Percentiles rank a stretch among this genome's conserved stretches.
These are phyloP conservation scores for Trichoderma sp. DNA, from an alignment of 2,329 filamentous ascomycete genomes.

Conservation along the genomic window DNA sequence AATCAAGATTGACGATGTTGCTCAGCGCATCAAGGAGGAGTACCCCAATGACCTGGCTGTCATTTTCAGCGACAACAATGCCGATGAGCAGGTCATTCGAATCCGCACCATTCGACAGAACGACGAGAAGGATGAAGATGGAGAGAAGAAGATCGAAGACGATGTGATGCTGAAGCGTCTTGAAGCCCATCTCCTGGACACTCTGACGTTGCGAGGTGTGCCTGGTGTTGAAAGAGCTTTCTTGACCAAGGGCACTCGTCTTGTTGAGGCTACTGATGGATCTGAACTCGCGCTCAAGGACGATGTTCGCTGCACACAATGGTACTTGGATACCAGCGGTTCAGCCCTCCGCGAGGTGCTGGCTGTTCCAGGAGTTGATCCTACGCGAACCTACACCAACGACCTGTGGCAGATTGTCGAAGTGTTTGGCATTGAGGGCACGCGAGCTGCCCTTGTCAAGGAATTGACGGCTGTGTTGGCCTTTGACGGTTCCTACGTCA, in stretches of 20 bases:
- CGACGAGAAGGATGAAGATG: slow-evolving; percentile 72
- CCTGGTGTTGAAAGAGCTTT: slow-evolving; percentile 87
- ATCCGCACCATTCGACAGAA: slow-evolving; percentile 75
- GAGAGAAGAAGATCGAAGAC: slow-evolving; percentile 66
- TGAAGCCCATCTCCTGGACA: slow-evolving; percentile 88
- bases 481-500: slow-evolving; percentile 99
- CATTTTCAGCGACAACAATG: slow-evolving; percentile 98
- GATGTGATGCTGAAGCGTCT: slow-evolving; percentile 92
- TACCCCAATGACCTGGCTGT: slow-evolving; percentile 85
- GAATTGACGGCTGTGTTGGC: slow-evolving; percentile 92
- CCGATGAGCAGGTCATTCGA: slow-evolving; percentile 91
- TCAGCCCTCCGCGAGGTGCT: slow-evolving; percentile 84
- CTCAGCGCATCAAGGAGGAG: slow-evolving; percentile 82
- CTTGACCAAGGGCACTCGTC: slow-evolving; percentile 76
- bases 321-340: slow-evolving; percentile 94
- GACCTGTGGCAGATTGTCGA: slow-evolving; percentile 93
- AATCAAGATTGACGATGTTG: slow-evolving; percentile 88
- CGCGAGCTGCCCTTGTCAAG: slow-evolving; percentile 79
- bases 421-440: slow-evolving; percentile 95
- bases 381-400: slow-evolving; percentile 86
- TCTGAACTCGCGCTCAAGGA: slow-evolving; percentile 72
- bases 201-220: slow-evolving; percentile 87
- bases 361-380: slow-evolving; percentile 83
- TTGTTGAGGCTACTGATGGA: slow-evolving; percentile 69
- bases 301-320: slow-evolving; percentile 78